Percentiles rank a stretch among this genome's conserved stretches.
phyloP scores from a whole-genome alignment of 441 rosid genomes.

The Pelargonium fulgidum region DNA sequence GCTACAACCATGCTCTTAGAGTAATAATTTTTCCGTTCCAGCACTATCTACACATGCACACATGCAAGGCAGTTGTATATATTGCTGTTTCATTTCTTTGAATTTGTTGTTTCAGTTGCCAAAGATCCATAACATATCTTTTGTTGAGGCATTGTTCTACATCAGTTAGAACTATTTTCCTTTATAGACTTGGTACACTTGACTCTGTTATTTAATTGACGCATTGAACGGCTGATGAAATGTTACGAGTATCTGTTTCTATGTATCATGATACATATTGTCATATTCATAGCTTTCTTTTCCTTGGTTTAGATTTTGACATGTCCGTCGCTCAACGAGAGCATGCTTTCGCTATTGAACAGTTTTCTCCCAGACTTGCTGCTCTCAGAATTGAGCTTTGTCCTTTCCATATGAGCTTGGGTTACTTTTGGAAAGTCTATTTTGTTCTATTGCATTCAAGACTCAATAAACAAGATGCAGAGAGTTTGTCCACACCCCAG shows the following conservation, averaged over 20 bases:
- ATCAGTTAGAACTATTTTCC: too few species aligned
- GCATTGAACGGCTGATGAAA: too few species aligned
- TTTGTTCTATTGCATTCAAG: slow-evolving; percentile 67
- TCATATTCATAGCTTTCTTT: slow-evolving; percentile 7
- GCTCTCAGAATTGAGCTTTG: slow-evolving; percentile 62
- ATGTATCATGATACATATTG: neutral
- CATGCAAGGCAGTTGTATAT: neutral
- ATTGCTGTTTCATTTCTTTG: neutral
- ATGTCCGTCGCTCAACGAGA: slow-evolving; percentile 51
- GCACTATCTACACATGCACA: neutral
- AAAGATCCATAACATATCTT: too few species aligned
- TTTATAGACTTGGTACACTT: too few species aligned
- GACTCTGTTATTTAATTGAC: too few species aligned
- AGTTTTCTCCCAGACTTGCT: slow-evolving; percentile 55
- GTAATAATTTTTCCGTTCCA: neutral
- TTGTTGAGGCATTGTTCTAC: too few species aligned
- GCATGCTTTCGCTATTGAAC: slow-evolving; percentile 51
- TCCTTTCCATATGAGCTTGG: slow-evolving; percentile 59
- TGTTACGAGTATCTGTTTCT: neutral
- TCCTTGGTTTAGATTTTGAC: slow-evolving; percentile 43
- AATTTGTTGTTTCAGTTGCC: too few species aligned
- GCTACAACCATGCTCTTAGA: too few species aligned
- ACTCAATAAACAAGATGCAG: slow-evolving; percentile 55
- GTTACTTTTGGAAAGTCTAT: slow-evolving; percentile 74
- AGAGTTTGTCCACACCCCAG: slow-evolving; percentile 52